phyloP scores from a whole-genome alignment of 2,329 filamentous ascomycete species.

The Proliferodiscus dingleyae region DNA sequence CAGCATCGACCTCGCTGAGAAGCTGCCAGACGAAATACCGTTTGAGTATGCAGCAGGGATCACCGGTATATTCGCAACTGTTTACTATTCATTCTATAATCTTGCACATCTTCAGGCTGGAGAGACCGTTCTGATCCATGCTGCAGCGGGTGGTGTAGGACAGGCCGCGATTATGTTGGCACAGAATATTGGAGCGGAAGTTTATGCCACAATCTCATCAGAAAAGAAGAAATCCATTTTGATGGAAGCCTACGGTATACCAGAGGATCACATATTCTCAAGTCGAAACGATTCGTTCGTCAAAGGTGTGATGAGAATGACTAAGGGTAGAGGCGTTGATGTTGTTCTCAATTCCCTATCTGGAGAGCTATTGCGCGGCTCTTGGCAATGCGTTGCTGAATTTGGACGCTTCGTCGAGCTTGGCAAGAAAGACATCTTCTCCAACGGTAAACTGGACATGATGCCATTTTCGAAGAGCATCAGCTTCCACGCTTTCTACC shows the following conservation, averaged over 20 bases:
- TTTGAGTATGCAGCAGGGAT: conserved; percentile 28
- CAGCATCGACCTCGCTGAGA: conserved; percentile 22
- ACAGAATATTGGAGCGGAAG: conserved; percentile 28
- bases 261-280: conserved; percentile 31
- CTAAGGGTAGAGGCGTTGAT: conserved; percentile 30
- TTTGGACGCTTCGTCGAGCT: conserved; percentile 41
- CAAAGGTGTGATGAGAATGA: conserved; percentile 22
- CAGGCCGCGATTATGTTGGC: conserved; percentile 33
- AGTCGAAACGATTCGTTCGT: conserved; percentile 31
- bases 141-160: conserved; percentile 34
- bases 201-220: conserved; percentile 30
- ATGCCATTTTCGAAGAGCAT: conserved; percentile 36
- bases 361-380: conserved; percentile 28
- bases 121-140: conserved; percentile 34
- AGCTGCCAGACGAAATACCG: conserved; percentile 23
- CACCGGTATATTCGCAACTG: conserved; percentile 26
- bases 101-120: conserved; percentile 20
- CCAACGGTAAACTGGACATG: conserved; percentile 36
- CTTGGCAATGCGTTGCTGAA: conserved; percentile 34
- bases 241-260: conserved; percentile 28
- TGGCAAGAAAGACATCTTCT: conserved; percentile 34
- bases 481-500: conserved; percentile 29
- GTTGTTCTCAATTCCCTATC: conserved; percentile 32
- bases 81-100: conserved; percentile 25
- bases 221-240: conserved; percentile 23